Evolutionary conservation across 805 yeast species (phyloP), one percentile per base, ranked within the genome.

Genomic region (Danielia oregonensis): DNA sequence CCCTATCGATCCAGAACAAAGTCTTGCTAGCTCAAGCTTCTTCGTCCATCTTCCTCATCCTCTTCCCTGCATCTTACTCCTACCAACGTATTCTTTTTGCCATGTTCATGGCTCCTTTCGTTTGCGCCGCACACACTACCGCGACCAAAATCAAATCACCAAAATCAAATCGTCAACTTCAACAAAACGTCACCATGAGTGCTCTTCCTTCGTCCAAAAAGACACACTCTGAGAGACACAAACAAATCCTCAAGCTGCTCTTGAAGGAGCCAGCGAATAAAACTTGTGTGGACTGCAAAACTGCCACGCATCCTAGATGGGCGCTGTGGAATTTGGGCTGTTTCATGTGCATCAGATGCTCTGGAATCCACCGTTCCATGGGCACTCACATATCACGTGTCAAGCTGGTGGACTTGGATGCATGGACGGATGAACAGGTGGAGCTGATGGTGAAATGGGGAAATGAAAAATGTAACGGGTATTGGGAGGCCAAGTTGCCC

Each of bases 291-390:
- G 98, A 91, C 60, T 91, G 98, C 63, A 91, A 93, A 59, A 73
- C 79, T 0, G 74, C 91, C 10, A 74, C 82, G 23, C 95, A 91
- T 59, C 98, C 98, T 15, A 74, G 97, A 35, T 91, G 98, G 98
- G 96, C 97, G 8, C 82, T 94, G 13, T 91, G 97, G 96, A 88
- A 83, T 49, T 60, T 91, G 35, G 98, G 98, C 16, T 78, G 93
- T 37, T 89, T 93, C 52, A 75, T 91, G 26, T 91, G 98, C 60
- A 91, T 91, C 44, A 73, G 93, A 50, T 91, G 98, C 61, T 89
- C 97, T 1, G 98, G 98, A 2, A 84, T 91, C 43, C 98, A 91
- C 57, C 72, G 97, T 54, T 78, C 91, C 33, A 79, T 91, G 82
- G 97, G 98, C 1, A 89, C 97, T 0, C 98, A 91, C 61, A 87